Base-by-base conservation (phyloP, 2,329 filamentous ascomycete genomes). In the Neopestalotiopsis sp. region DNA sequence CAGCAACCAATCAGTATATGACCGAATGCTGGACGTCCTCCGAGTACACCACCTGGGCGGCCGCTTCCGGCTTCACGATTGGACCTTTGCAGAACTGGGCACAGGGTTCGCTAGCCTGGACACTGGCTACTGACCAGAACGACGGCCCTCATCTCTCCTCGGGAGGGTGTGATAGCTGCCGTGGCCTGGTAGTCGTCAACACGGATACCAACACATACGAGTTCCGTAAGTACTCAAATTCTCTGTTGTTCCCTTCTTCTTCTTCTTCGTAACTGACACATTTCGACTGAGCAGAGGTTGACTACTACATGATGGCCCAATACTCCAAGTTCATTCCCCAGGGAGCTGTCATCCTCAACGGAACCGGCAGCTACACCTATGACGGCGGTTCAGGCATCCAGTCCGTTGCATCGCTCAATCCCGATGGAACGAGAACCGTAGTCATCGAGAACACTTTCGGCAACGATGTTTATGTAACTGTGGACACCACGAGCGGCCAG, bases 151-250 rank as follows among this genome's bases (percentile, higher is more conserved):
- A 82, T 66, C 77, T 84, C 30, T 53, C 62, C 28, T 73, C 78
- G 10, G 80, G 80, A 49, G 79, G 79, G n/a, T 86, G 83, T 74
- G 71, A 70, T 28, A 77, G 76, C 10, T 86, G 84, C 74, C 80
- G 79, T 1, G 89, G 89, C 10, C 81, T 91, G 5, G 86, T 89
- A 61, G 86, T 86, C 4, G 81, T 91, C 69, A 86, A 91, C 78
- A 84, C 77, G 9, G 74, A 76, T 7, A 73, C 79, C 12, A 79
- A 78, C 28, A 81, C 79, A 2, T 88, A 87, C 75, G 78, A 76
- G 4, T 81, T 83, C 70, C 82, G 34, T 38, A 38, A 38, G 34
- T 38, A 38, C 34, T 38, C 6, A 10, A 38, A 38, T 56, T 1
- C 14, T 56, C 14, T n/a, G 7, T 9, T 38, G 5, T 56, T 24